Evolutionary conservation across 148 eudicot species (phyloP), one percentile per base, ranked within the genome.

Genomic region (Silene latifolia): DNA sequence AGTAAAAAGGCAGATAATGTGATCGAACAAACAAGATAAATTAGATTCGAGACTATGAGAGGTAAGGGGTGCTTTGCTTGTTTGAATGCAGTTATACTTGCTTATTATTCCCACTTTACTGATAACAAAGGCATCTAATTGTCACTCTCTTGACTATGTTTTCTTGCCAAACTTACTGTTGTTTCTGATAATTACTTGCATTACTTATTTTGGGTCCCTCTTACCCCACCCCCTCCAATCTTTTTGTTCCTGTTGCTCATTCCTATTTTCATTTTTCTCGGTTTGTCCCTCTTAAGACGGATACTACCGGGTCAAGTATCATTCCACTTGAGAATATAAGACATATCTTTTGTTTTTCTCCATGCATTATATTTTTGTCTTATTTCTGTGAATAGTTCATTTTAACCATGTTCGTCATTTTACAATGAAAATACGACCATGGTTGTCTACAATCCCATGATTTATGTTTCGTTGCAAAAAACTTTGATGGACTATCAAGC

Each of bases 111-210:
- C 27, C 44, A 29, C 67, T 63, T 27, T 13, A 29, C 39, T 63
- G 44, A 29, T 63, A 63, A 29, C 67, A 63, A 63, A 63, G n/a
- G 67, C 67, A 63, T 63, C 67, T 25, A 27, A 63, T 25, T 60
- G 56, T 8, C 32, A 25, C 47, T 69, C 47, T 67, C 46, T 21
- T 5, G 1, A 76, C 58, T n/a, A 42, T 76, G 79, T 76, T 76
- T 62, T 71, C 35, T 77, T 48, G 74, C 80, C 75, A 70, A 77
- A 70, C 74, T 71, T 71, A 51, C 62, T 56, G 21, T 27, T 25
- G 13, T 8, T 14, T 27, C 32, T 69, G 56, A 69, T 47, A 20
- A 69, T 47, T 23, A 69, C 72, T 69, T 47, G 72, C 72, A 69
- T 69, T 20, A 44, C 71, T 67, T 67, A 11, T 47, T 51, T 47